Percentiles rank a stretch among this genome's conserved stretches.
phyloP scores from a whole-genome alignment of 139 green algal genomes.

The Pseudopediastrum boryanum region DNA sequence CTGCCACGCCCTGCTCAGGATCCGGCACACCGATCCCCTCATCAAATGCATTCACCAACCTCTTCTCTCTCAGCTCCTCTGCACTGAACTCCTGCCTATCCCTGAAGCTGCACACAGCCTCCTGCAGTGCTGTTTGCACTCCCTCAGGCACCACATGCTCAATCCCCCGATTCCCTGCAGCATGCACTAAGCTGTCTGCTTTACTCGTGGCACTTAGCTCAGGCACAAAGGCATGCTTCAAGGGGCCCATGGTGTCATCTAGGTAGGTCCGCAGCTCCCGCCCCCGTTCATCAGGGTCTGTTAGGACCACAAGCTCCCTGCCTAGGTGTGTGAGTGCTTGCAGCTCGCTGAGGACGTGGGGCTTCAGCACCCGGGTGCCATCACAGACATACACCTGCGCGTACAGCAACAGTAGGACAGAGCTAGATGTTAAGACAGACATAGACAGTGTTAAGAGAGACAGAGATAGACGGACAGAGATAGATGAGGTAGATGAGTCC shows the following conservation, averaged over 20 bases:
- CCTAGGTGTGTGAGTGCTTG: slow-evolving; percentile 17
- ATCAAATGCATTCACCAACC: slow-evolving; percentile 25
- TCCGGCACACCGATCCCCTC: not conserved
- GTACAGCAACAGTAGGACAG: too few species aligned
- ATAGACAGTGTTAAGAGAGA: too few species aligned
- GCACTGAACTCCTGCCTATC: slow-evolving; percentile 19
- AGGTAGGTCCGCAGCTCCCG: slow-evolving; percentile 36
- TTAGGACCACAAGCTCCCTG: slow-evolving; percentile 32
- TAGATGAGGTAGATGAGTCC: too few species aligned
- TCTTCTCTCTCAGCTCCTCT: slow-evolving; percentile 52
- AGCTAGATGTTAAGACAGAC: too few species aligned
- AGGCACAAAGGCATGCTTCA: slow-evolving; percentile 34
- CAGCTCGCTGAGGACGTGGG: slow-evolving; percentile 24
- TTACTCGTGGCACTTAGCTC: slow-evolving; percentile 7
- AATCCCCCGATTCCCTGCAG: slow-evolving; percentile 32
- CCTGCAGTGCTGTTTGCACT: slow-evolving; percentile 7
- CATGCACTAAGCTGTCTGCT: slow-evolving; percentile 8
- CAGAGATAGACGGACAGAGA: too few species aligned
- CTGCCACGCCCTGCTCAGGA: not conserved
- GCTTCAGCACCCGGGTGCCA: slow-evolving; percentile 32
- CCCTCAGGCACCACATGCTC: slow-evolving; percentile 29
- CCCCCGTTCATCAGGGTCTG: slow-evolving; percentile 36
- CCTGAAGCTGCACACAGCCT: not conserved
- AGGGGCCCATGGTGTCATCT: slow-evolving; percentile 12
- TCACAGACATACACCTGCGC: slow-evolving; percentile 40